phyloP scores from a whole-genome alignment of 2,329 filamentous ascomycete species.

The Didymella arachidicola region DNA sequence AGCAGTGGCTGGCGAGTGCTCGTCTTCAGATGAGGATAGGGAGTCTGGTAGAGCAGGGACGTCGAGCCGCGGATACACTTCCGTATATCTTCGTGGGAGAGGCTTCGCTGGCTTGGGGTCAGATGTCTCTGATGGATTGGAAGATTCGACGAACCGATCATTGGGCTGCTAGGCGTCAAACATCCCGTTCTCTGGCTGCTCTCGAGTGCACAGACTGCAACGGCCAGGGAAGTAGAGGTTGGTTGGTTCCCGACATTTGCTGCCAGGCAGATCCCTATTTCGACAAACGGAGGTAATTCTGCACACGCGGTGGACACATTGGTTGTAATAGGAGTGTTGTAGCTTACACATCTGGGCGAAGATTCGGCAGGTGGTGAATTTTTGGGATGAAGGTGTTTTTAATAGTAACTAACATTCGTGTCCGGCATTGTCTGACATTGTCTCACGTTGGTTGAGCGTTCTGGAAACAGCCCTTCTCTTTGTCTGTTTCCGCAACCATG shows the following conservation, averaged over 20 bases:
- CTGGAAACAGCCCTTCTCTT: background rate
- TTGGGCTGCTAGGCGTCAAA: background rate
- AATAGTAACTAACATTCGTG: background rate
- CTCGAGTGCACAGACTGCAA: background rate
- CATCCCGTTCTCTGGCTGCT: background rate
- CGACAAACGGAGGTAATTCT: background rate
- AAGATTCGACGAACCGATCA: no score
- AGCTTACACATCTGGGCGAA: background rate
- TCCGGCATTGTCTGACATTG: background rate
- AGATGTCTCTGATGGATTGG: no score
- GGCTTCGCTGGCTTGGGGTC: no score
- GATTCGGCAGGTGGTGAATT: background rate
- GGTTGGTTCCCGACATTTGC: background rate
- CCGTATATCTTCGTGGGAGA: no score
- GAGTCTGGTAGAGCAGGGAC: background rate
- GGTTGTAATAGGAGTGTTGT: background rate
- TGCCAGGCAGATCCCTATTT: background rate
- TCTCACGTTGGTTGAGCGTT: background rate
- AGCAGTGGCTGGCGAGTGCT: background rate
- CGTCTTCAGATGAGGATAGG: background rate
- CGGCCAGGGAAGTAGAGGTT: background rate
- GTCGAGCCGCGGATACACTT: no score
- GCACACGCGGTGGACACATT: background rate
- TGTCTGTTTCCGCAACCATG: background rate
- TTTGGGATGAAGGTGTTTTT: no score